Base-by-base conservation (phyloP, 768 basidiomycete species). In the Hirschioporus abietinus region DNA sequence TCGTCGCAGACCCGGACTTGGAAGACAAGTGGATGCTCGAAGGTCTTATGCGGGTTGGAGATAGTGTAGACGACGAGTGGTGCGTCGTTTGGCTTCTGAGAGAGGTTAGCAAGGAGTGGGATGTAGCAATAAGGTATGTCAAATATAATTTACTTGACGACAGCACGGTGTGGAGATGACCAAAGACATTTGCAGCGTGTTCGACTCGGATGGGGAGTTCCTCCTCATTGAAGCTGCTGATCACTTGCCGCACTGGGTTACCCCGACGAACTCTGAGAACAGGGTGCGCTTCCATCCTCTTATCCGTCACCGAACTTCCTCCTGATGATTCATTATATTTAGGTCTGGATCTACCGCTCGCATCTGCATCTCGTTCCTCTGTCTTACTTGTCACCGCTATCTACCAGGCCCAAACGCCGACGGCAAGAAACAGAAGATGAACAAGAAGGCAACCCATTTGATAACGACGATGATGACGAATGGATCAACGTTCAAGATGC, bases 21-120 rank as follows among this genome's bases (percentile, higher is more conserved):
- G 73, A 72, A 20, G 68, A 78, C 63, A 80, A 76, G n/a, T 88
- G 84, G 78, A 78, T 88, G 58, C 77, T 98, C 1, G 88, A 94
- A 72, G 95, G 96, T 9, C 80, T 82, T 60, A 92, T 96, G 89
- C 82, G 95, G 60, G 92, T 99, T 25, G 96, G 97, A 1, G 97
- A 99, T 77, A 92, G 88, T 64, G 85, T 99, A n/a, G 96, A 99
- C 76, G 97, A 99, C 72, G 97, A 99, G 77, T 99, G 97, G 97
- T 90, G 89, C 74, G 83, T 86, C 17, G 95, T 98, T 20, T 99
- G 93, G 93, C 79, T 99, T 61, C 78, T 99, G 66, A 84, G 82
- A 71, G 85, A 93, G 76, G 81, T 96, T 66, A 90, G 88, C 68
- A 78, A 81, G 57, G 86, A 86, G 68, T 96, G 91, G 90, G 90